A percentile compares a stretch with the other conserved stretches of the same genome.
These are phyloP conservation scores for Collybia sordida DNA, from an alignment of 768 basidiomycete species.

Conservation along the genomic window DNA sequence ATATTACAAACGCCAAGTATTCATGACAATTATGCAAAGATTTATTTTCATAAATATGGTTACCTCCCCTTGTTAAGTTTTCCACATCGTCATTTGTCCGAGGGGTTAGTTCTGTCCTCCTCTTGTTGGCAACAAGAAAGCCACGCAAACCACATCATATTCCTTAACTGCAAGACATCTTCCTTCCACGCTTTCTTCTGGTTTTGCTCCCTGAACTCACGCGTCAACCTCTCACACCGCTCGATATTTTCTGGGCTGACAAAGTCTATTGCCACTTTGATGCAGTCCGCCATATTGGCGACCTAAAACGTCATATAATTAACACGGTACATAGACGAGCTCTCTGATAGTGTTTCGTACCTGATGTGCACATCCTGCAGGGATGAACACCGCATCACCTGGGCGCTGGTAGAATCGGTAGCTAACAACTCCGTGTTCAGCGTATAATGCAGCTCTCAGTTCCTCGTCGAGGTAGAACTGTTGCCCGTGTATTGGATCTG, in stretches of 20 bases:
- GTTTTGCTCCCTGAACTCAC: constrained; percentile 90
- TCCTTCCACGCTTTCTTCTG: constrained; percentile 89
- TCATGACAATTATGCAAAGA: too few relatives aligned
- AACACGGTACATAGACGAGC: background rate
- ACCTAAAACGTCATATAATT: constrained; percentile 49
- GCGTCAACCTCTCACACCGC: constrained; percentile 81
- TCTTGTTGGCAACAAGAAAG: constrained; percentile 56
- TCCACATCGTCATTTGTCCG: too few relatives aligned
- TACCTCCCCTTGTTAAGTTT: too few relatives aligned
- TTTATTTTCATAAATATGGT: too few relatives aligned
- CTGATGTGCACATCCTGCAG: constrained; percentile 92
- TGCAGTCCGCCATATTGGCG: constrained; percentile 89
- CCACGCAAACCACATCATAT: constrained; percentile 96
- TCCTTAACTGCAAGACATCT: constrained; percentile 87
- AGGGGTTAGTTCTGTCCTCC: background rate
- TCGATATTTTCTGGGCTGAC: constrained; percentile 91
- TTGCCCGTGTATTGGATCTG: constrained; percentile 92
- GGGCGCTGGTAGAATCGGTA: constrained; percentile 87
- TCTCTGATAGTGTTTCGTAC: constrained; percentile 32
- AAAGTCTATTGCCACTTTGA: constrained; percentile 95
- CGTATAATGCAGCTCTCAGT: constrained; percentile 65
- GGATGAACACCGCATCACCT: constrained; percentile 93
- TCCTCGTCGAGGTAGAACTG: constrained; percentile 78
- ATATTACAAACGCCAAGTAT: too few relatives aligned
- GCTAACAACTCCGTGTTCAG: constrained; percentile 69